Evolutionary conservation across 345 rosid species (phyloP).

Genomic region (Crucihimalaya himalaica): DNA sequence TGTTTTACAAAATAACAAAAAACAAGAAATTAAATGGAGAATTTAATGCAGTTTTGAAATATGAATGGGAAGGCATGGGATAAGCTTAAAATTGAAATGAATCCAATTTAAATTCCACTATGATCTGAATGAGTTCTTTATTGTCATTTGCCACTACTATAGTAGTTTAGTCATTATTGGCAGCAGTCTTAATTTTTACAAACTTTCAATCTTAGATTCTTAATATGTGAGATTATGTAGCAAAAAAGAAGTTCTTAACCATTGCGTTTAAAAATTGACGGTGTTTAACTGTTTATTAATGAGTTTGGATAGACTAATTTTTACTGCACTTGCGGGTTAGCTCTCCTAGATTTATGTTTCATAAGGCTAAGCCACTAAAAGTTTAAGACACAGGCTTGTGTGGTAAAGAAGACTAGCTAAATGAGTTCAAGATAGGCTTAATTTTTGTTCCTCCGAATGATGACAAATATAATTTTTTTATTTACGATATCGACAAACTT

Average conservation of each 20-base stretch:
- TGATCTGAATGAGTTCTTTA: slow-evolving; percentile 15
- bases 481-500: no score
- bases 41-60: slow-evolving; percentile 19
- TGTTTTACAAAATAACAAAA: background rate
- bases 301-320: background rate
- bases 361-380: background rate
- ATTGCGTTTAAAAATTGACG: background rate
- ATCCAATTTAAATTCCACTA: slow-evolving; percentile 1
- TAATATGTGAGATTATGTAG: background rate
- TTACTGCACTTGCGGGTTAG: background rate
- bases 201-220: background rate
- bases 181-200: background rate
- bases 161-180: background rate
- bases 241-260: background rate
- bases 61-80: slow-evolving; percentile 12
- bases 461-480: no score
- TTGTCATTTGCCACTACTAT: background rate
- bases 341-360: background rate
- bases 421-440: background rate
- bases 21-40: slow-evolving; percentile 10
- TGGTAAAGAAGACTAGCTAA: background rate
- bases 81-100: slow-evolving; percentile 18
- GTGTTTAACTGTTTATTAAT: background rate
- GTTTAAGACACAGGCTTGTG: background rate
- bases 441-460: no score